A percentile compares a stretch with the other conserved stretches of the same genome.
These are phyloP conservation scores for Moniliophthora roreri DNA, from an alignment of 1,284 basidiomycete genomes.

Conservation along the genomic window DNA sequence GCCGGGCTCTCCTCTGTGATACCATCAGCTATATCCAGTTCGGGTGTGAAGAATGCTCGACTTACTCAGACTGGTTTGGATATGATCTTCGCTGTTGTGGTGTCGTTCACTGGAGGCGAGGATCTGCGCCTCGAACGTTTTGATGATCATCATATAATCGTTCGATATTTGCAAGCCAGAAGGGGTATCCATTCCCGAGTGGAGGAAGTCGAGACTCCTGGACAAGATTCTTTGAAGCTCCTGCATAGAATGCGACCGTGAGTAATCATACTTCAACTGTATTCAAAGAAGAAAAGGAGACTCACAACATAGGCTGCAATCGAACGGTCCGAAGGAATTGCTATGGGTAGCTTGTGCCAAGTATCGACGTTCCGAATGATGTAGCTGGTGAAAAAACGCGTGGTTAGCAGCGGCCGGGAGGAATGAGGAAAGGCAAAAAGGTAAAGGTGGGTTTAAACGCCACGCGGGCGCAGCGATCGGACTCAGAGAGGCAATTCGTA, in stretches of 20 bases:
- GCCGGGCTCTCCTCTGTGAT: constrained; percentile 30
- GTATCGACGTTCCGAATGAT: constrained; percentile 84
- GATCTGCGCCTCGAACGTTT: constrained; percentile 83
- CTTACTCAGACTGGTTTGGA: constrained; percentile 18
- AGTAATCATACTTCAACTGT: constrained; percentile 5
- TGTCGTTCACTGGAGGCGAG: constrained; percentile 69
- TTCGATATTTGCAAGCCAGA: constrained; percentile 87
- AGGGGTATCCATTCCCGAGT: constrained; percentile 78
- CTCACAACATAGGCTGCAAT: constrained; percentile 72
- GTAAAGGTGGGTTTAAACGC: neutral
- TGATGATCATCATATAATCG: constrained; percentile 84
- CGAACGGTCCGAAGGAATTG: constrained; percentile 61
- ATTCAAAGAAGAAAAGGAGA: constrained; percentile 19
- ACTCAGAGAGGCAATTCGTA: too few relatives aligned
- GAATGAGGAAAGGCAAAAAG: neutral
- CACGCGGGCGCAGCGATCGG: neutral
- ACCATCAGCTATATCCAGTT: constrained; percentile 6
- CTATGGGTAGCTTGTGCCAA: constrained; percentile 67
- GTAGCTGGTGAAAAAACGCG: constrained; percentile 46
- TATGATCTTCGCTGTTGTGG: constrained; percentile 31
- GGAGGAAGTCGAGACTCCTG: constrained; percentile 86
- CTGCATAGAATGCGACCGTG: constrained; percentile 36
- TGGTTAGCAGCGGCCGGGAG: neutral
- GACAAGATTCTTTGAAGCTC: constrained; percentile 87
- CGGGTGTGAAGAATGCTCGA: neutral